Evolutionary conservation across 805 yeast species (phyloP).

Genomic region (Grigorovia yakushimaensis): DNA sequence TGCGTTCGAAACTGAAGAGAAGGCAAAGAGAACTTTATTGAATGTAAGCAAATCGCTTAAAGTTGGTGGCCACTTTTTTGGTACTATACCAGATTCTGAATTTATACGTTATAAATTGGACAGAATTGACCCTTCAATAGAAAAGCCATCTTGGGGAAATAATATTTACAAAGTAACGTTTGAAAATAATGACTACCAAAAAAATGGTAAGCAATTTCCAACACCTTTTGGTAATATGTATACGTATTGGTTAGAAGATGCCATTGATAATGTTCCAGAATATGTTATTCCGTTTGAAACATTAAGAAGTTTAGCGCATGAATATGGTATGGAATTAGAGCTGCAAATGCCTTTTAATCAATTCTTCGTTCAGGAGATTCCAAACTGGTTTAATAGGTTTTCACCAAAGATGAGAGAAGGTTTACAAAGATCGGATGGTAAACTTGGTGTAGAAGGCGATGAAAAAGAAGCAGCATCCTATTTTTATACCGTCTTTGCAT

Average conservation of each 20-base stretch:
- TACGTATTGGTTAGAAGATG: constrained; percentile 75
- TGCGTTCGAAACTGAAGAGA: constrained; percentile 80
- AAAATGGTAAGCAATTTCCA: constrained; percentile 62
- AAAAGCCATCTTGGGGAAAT: constrained; percentile 69
- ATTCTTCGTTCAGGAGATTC: constrained; percentile 71
- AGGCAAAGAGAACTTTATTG: constrained; percentile 59
- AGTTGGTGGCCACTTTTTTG: constrained; percentile 81
- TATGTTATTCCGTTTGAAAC: constrained; percentile 92
- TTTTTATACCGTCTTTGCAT: constrained; percentile 78
- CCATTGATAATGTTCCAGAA: constrained; percentile 94
- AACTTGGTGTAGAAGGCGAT: constrained; percentile 77
- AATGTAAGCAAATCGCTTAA: constrained; percentile 70
- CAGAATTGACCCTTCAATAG: constrained; percentile 40
- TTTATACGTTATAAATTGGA: constrained; percentile 58
- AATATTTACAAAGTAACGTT: constrained; percentile 72
- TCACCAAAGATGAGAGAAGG: constrained; percentile 57
- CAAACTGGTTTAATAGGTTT: constrained; percentile 47
- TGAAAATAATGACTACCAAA: constrained; percentile 52
- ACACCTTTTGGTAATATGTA: constrained; percentile 79
- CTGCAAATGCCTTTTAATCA: constrained; percentile 72
- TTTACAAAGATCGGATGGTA: constrained; percentile 67
- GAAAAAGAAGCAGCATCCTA: constrained; percentile 82
- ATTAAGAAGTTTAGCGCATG: constrained; percentile 73
- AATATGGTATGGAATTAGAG: constrained; percentile 63
- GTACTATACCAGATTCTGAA: constrained; percentile 90